A percentile compares a stretch with the other conserved stretches of the same genome.
These are phyloP conservation scores for Penicillium turbatum DNA, from an alignment of 495 filamentous ascomycete genomes.

Conservation along the genomic window DNA sequence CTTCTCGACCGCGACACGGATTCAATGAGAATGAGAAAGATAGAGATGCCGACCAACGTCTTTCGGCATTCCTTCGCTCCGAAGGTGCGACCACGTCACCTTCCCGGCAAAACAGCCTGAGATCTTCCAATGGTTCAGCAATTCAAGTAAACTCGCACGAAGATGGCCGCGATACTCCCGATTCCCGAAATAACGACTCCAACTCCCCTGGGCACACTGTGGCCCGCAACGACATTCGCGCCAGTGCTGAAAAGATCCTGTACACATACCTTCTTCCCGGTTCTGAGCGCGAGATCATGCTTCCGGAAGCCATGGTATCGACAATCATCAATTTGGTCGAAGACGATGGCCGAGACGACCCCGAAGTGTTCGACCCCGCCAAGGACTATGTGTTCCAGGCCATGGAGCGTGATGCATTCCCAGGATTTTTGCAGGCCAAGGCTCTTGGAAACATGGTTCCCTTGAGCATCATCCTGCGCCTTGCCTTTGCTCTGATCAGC, in stretches of 20 bases:
- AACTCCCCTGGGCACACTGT: slow-evolving; percentile 83
- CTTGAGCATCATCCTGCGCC: slow-evolving; percentile 72
- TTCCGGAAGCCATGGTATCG: slow-evolving; percentile 79
- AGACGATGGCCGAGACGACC: slow-evolving; percentile 84
- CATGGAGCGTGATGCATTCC: slow-evolving; percentile 98
- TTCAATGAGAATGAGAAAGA: slow-evolving; percentile 46
- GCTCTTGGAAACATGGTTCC: slow-evolving; percentile 93
- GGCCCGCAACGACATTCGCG: slow-evolving; percentile 77
- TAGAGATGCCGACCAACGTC: slow-evolving; percentile 71
- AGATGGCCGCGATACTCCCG: slow-evolving; percentile 62
- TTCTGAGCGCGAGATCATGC: slow-evolving; percentile 88
- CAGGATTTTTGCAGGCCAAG: slow-evolving; percentile 90
- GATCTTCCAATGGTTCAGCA: slow-evolving; percentile 41
- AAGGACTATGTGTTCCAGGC: slow-evolving; percentile 99
- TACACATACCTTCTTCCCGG: slow-evolving; percentile 92
- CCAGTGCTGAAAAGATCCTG: slow-evolving; percentile 94
- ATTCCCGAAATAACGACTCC: slow-evolving; percentile 48
- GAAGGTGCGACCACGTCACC: slow-evolving; percentile 54
- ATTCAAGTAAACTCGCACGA: slow-evolving; percentile 39
- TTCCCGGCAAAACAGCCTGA: slow-evolving; percentile 67
- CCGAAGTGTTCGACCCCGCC: slow-evolving; percentile 92
- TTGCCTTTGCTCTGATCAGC: slow-evolving; percentile 79
- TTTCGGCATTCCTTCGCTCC: slow-evolving; percentile 86
- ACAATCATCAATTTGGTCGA: slow-evolving; percentile 81
- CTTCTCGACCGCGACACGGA: slow-evolving; percentile 32